Conservation (phyloP, 805 yeast species). For the Lachancea quebecensis region DNA sequence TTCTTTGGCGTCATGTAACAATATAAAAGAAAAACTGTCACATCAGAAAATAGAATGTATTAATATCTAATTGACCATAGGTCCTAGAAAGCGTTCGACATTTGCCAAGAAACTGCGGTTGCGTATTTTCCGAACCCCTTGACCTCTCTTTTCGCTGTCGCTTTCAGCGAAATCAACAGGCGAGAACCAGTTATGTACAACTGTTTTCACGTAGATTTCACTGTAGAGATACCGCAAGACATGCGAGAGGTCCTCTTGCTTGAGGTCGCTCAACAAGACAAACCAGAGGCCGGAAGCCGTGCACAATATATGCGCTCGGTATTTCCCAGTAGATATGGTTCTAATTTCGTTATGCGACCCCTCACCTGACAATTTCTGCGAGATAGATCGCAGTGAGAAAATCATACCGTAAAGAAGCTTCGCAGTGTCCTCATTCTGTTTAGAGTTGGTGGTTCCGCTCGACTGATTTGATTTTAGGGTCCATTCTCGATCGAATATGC, state of each 20-base stretch:
- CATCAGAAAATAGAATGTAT: background rate
- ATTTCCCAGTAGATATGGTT: slow-evolving; percentile 59
- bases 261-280: slow-evolving; percentile 61
- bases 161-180: slow-evolving; percentile 29
- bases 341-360: slow-evolving; percentile 30
- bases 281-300: slow-evolving; percentile 74
- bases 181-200: slow-evolving; percentile 26
- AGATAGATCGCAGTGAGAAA: slow-evolving; percentile 69
- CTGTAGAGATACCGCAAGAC: slow-evolving; percentile 28
- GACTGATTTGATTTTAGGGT: slow-evolving; percentile 29
- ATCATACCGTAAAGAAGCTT: slow-evolving; percentile 81
- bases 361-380: slow-evolving; percentile 43
- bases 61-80: slow-evolving; percentile 21
- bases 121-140: slow-evolving; percentile 27
- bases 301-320: slow-evolving; percentile 73
- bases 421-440: slow-evolving; percentile 61
- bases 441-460: slow-evolving; percentile 41
- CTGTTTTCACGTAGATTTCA: slow-evolving; percentile 27
- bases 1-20: slow-evolving; percentile 16
- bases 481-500: slow-evolving; percentile 79
- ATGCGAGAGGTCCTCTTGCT: slow-evolving; percentile 24
- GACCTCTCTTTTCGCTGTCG: slow-evolving; percentile 27
- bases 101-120: slow-evolving; percentile 24
- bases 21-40: background rate
- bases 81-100: slow-evolving; percentile 27